phyloP scores from a whole-genome alignment of 192 early-diverging fungal species.

The Anaeromyces robustus region DNA sequence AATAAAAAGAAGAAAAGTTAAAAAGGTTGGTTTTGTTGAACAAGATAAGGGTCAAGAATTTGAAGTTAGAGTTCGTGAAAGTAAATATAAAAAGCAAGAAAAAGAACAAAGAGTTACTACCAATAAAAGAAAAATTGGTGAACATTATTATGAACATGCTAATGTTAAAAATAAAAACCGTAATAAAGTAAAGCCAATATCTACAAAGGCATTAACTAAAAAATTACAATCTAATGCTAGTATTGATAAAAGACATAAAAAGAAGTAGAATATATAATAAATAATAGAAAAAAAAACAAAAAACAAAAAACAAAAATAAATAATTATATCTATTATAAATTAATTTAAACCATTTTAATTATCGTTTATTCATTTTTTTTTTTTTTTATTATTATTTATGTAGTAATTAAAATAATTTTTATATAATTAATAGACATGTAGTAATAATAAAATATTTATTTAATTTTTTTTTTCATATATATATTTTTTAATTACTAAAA shows the following conservation, averaged over 20 bases:
- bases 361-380: no score
- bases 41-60: constrained; percentile 1
- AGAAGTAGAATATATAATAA: no score
- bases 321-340: no score
- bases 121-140: constrained; percentile 80
- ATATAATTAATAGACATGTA: no score
- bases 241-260: background rate
- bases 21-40: background rate
- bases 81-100: constrained; percentile 15
- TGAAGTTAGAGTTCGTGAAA: constrained; percentile 12
- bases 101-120: constrained; percentile 75
- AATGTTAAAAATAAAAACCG: constrained; percentile 94
- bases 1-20: background rate
- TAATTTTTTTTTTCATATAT: no score
- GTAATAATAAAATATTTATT: no score
- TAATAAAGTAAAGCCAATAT: constrained; percentile 32
- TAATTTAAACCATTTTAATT: no score
- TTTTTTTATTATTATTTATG: no score
- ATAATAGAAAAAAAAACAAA: no score
- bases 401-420: no score
- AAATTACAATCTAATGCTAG: background rate
- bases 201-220: background rate
- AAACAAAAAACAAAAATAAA: no score
- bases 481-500: no score
- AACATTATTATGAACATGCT: constrained; percentile 78